phyloP scores from a whole-genome alignment of 257 asterid genomes.

The Leonotis leonurus region DNA sequence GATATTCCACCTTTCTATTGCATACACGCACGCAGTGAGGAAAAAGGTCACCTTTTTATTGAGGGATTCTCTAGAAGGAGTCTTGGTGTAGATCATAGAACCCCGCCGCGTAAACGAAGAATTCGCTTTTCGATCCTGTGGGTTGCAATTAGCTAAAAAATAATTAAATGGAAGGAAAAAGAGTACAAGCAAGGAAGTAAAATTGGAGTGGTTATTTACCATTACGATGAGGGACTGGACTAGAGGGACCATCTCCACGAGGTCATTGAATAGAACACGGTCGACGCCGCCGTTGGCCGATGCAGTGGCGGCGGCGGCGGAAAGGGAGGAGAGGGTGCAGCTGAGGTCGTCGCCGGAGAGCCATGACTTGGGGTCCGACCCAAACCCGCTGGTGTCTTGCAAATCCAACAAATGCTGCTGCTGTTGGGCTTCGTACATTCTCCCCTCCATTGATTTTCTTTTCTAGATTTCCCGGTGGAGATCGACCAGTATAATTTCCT shows the following conservation, averaged over 20 bases:
- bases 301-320: conserved; percentile 50
- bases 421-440: conserved; percentile 27
- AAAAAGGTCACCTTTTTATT: conserved; percentile 48
- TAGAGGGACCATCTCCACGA: conserved; percentile 84
- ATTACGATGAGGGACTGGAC: conserved; percentile 89
- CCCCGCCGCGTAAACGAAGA: conserved; percentile 74
- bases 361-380: conserved; percentile 64
- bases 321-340: conserved; percentile 54
- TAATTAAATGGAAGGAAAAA: neutral
- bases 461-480: conserved; percentile 2
- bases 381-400: conserved; percentile 44
- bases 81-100: conserved; percentile 82
- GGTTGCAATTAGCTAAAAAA: neutral
- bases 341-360: conserved; percentile 59
- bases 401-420: conserved; percentile 64
- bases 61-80: conserved; percentile 77
- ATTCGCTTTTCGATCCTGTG: conserved; percentile 69
- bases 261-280: conserved; percentile 57
- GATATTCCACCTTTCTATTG: too few relatives aligned
- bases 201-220: conserved; percentile 32
- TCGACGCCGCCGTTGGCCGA: conserved; percentile 63
- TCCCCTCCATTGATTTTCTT: conserved; percentile 26
- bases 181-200: neutral
- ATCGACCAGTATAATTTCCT: neutral
- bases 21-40: neutral